These are phyloP conservation scores for Extremus antarcticus DNA, from an alignment of 495 filamentous ascomycete genomes.

Conservation along the genomic window DNA sequence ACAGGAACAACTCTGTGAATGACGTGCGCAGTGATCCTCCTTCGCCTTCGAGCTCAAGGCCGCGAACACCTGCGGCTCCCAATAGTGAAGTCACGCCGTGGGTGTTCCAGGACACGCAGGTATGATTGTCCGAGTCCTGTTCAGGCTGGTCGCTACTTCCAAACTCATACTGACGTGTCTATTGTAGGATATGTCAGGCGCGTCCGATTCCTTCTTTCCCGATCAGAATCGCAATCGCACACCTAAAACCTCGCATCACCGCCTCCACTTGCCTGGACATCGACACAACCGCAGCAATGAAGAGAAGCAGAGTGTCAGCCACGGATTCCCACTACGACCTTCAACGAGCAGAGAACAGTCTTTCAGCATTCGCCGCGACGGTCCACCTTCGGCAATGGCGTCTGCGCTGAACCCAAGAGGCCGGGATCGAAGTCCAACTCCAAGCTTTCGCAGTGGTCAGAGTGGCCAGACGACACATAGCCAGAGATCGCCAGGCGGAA, in stretches of 20 bases:
- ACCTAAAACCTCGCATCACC: conserved; percentile 35
- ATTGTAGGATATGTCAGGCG: not conserved
- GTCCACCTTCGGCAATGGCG: conserved; percentile 31
- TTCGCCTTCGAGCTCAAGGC: conserved; percentile 48
- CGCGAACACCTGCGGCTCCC: conserved; percentile 62
- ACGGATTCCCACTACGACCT: conserved; percentile 43
- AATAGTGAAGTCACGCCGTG: conserved; percentile 93
- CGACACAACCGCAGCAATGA: conserved; percentile 60
- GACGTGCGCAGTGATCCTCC: conserved; percentile 39
- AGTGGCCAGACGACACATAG: conserved; percentile 34
- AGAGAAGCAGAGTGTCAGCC: conserved; percentile 46
- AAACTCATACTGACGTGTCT: not conserved
- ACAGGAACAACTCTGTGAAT: conserved; percentile 63
- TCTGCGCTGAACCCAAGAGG: conserved; percentile 39
- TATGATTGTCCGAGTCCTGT: conserved; percentile 35
- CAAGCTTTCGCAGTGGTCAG: conserved; percentile 48
- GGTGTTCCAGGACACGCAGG: conserved; percentile 81
- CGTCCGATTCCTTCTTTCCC: conserved; percentile 13
- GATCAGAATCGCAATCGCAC: conserved; percentile 12
- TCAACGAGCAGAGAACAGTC: conserved; percentile 62
- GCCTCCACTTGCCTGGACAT: conserved; percentile 63
- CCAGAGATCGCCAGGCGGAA: conserved; percentile 20
- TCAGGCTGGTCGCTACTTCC: not conserved
- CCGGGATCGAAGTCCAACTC: conserved; percentile 65
- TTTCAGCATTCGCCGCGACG: conserved; percentile 40